These are phyloP conservation scores for Aspergillus incahuasiensis DNA, from an alignment of 495 filamentous ascomycete genomes.

Conservation along the genomic window DNA sequence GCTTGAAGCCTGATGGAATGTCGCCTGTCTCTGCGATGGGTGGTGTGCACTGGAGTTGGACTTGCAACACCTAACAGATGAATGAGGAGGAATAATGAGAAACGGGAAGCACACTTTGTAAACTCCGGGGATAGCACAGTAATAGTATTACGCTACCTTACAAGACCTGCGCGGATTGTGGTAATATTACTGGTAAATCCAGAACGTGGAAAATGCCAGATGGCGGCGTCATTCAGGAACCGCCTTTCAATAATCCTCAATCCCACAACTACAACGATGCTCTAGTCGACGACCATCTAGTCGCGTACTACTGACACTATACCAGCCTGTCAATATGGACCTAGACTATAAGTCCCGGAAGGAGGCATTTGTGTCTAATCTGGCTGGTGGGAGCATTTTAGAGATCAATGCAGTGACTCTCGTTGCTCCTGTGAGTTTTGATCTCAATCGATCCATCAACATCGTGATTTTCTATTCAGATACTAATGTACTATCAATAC, in stretches of 20 bases:
- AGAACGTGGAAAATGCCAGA: background rate
- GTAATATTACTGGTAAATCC: background rate
- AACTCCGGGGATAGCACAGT: background rate
- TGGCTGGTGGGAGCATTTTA: constrained; percentile 73
- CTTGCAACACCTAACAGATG: too few relatives aligned
- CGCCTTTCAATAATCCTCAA: background rate
- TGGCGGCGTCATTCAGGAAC: background rate
- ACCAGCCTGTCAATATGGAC: constrained; percentile 38
- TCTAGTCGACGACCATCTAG: background rate
- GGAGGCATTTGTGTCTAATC: constrained; percentile 91
- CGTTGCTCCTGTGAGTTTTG: constrained; percentile 69
- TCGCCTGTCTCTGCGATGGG: too few relatives aligned
- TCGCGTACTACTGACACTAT: background rate
- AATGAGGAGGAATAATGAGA: too few relatives aligned
- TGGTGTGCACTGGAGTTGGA: too few relatives aligned
- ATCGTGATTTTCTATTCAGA: background rate
- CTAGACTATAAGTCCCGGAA: constrained; percentile 81
- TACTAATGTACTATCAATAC: background rate
- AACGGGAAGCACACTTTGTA: background rate
- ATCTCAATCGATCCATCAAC: background rate
- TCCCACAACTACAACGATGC: background rate
- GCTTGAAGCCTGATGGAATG: too few relatives aligned
- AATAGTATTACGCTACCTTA: background rate
- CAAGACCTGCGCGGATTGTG: too few relatives aligned
- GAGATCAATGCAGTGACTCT: constrained; percentile 86